Conservation (phyloP, 202 grass and related monocot species). For the Panicum virgatum region DNA sequence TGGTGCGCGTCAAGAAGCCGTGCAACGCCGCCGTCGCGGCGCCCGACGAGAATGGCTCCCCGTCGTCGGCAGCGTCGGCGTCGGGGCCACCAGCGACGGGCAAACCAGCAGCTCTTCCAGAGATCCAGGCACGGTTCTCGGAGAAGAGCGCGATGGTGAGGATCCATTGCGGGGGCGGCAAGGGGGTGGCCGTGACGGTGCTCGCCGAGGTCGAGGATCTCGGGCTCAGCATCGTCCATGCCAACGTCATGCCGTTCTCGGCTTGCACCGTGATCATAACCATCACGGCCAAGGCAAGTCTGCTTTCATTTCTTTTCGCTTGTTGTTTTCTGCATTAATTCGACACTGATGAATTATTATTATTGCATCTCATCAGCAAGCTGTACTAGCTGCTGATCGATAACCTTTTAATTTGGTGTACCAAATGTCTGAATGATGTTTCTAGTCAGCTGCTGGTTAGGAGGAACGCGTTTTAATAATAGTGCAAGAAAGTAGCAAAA, state of each 20-base stretch:
- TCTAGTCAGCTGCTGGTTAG: neutral
- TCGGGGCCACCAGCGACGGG: neutral
- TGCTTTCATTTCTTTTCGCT: neutral
- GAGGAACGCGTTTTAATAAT: neutral
- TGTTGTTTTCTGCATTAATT: neutral
- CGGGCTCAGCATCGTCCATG: slow-evolving; percentile 47
- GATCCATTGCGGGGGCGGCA: slow-evolving; percentile 27
- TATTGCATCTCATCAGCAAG: neutral
- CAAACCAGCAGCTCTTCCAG: neutral
- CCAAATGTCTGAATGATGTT: neutral
- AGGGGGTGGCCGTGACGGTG: slow-evolving; percentile 37
- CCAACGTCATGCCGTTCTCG: slow-evolving; percentile 53
- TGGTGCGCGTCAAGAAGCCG: slow-evolving; percentile 49
- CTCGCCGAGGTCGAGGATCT: slow-evolving; percentile 52
- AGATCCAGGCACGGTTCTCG: slow-evolving; percentile 61
- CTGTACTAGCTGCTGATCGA: neutral
- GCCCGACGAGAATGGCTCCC: slow-evolving; percentile 1
- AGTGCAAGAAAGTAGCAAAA: neutral
- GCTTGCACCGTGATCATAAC: slow-evolving; percentile 34
- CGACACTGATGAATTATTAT: neutral
- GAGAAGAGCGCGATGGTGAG: slow-evolving; percentile 44
- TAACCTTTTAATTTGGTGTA: neutral
- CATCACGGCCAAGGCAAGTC: slow-evolving; percentile 46
- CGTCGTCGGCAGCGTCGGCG: neutral
- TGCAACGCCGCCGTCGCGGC: neutral